A percentile compares a stretch with the other conserved stretches of the same genome.
phyloP scores from a whole-genome alignment of 768 basidiomycete species.

The Leccinum disarticulatum region DNA sequence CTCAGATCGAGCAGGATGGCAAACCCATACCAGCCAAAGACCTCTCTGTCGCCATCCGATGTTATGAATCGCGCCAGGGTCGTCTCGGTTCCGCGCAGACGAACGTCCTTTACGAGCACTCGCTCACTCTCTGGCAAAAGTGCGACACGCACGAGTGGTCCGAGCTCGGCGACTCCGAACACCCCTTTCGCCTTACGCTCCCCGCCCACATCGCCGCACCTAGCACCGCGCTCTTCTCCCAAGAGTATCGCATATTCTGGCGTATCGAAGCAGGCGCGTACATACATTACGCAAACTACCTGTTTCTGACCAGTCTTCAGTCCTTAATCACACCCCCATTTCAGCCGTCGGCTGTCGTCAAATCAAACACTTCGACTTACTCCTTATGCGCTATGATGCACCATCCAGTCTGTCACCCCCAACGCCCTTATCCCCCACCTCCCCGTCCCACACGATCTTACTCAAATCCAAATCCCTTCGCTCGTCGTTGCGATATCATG shows the following conservation, averaged over 20 bases:
- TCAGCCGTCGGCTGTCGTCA: constrained; percentile 66
- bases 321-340: constrained; percentile 66
- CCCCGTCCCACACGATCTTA: constrained; percentile 39
- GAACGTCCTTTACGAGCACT: constrained; percentile 67
- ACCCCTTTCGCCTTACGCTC: constrained; percentile 68
- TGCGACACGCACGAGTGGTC: constrained; percentile 55
- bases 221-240: constrained; percentile 64
- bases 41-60: constrained; percentile 73
- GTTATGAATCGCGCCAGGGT: constrained; percentile 75
- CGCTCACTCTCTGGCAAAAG: constrained; percentile 68
- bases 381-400: constrained; percentile 68
- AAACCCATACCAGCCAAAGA: constrained; percentile 67
- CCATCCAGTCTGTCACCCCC: constrained; percentile 42
- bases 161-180: constrained; percentile 62
- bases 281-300: constrained; percentile 16
- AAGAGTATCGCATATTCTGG: constrained; percentile 81
- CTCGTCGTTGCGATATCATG: constrained; percentile 57
- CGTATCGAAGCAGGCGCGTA: constrained; percentile 75
- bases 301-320: constrained; percentile 38
- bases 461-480: constrained; percentile 55
- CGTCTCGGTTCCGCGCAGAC: constrained; percentile 56
- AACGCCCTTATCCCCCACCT: constrained; percentile 35
- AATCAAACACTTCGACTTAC: constrained; percentile 68
- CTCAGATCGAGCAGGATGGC: constrained; percentile 66
- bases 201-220: constrained; percentile 63